These are phyloP conservation scores for Microdochium paspali DNA, from an alignment of 2,329 filamentous ascomycete species.

Conservation along the genomic window DNA sequence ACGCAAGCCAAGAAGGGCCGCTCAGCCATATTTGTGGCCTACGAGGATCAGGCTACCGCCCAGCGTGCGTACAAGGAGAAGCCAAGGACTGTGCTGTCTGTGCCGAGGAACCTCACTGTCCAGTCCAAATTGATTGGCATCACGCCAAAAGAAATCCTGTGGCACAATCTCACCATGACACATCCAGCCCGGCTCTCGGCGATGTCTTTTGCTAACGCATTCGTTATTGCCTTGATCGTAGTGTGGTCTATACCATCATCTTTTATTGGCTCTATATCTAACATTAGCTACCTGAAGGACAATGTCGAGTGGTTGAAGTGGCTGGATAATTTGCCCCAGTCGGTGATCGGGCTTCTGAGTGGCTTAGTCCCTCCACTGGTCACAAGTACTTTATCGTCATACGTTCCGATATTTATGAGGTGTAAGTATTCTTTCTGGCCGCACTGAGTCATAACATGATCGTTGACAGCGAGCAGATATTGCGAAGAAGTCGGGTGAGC, in stretches of 20 bases:
- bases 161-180: conserved; percentile 60
- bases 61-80: conserved; percentile 67
- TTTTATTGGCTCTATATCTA: conserved; percentile 75
- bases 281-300: conserved; percentile 62
- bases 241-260: conserved; percentile 78
- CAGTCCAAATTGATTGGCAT: conserved; percentile 53
- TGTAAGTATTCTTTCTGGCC: conserved; percentile 35
- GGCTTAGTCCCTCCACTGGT: conserved; percentile 74
- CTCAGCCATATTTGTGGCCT: conserved; percentile 87
- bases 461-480: conserved; percentile 35
- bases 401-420: conserved; percentile 70
- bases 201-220: conserved; percentile 49
- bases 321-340: conserved; percentile 58
- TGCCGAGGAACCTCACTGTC: conserved; percentile 5
- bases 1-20: conserved; percentile 18
- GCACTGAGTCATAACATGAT: too few species aligned
- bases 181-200: conserved; percentile 14
- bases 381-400: conserved; percentile 71
- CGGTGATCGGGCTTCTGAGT: conserved; percentile 69
- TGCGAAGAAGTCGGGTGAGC: conserved; percentile 61
- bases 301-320: conserved; percentile 62
- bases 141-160: conserved; percentile 73
- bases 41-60: conserved; percentile 70
- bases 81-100: conserved; percentile 13
- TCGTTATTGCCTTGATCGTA: conserved; percentile 65